A percentile compares a stretch with the other conserved stretches of the same genome.
These are phyloP conservation scores for Corylus heterophylla DNA, from an alignment of 306 rosid genomes.

Conservation along the genomic window DNA sequence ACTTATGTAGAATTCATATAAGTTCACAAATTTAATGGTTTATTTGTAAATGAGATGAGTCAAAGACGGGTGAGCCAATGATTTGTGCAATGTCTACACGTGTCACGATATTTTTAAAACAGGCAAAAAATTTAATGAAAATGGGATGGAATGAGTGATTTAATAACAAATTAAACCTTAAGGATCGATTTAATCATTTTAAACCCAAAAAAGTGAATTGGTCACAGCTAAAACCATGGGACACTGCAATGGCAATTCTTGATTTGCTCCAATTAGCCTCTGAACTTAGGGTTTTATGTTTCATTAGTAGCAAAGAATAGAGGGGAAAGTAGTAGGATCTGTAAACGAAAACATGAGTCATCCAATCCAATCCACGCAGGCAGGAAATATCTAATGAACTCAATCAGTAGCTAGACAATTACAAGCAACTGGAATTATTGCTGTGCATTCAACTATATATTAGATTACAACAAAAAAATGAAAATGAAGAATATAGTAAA, in stretches of 20 bases:
- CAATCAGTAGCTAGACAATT: constrained; percentile 28
- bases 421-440: constrained; percentile 84
- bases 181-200: too few species aligned
- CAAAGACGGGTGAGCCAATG: too few species aligned
- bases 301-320: background rate
- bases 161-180: too few species aligned
- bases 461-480: constrained; percentile 39
- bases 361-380: constrained; percentile 32
- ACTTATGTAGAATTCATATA: too few species aligned
- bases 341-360: constrained; percentile 19
- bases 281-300: constrained; percentile 27
- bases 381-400: constrained; percentile 20
- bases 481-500: constrained; percentile 25
- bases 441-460: constrained; percentile 59
- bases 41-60: too few species aligned
- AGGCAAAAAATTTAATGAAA: too few species aligned
- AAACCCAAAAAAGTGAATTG: too few species aligned
- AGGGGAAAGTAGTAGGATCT: background rate
- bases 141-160: too few species aligned
- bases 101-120: too few species aligned
- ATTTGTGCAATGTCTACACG: too few species aligned
- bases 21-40: too few species aligned
- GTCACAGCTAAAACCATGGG: too few species aligned
- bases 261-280: background rate
- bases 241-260: background rate